phyloP scores from a whole-genome alignment of 768 basidiomycete genomes.

The Amanita muscaria region DNA sequence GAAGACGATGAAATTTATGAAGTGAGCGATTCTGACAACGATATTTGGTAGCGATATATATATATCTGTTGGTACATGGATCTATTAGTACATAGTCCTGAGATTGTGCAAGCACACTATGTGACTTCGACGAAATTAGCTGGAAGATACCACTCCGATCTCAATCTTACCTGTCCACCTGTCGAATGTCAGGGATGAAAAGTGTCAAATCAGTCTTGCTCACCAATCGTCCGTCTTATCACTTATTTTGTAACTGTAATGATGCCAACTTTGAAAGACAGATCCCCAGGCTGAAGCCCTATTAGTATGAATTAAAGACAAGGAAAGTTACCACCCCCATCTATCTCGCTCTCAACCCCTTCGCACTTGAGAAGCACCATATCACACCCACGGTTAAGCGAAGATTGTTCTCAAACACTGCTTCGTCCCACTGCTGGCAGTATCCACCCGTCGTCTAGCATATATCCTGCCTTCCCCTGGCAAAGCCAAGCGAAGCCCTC shows the following conservation, averaged over 20 bases:
- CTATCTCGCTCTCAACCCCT: conserved; percentile 13
- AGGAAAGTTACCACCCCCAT: conserved; percentile 49
- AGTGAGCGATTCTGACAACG: conserved; percentile 20
- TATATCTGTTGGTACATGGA: conserved; percentile 19
- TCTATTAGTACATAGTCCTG: not conserved
- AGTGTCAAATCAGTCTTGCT: not conserved
- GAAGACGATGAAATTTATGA: conserved; percentile 12
- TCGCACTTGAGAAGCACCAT: not conserved
- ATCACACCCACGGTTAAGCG: too few species aligned
- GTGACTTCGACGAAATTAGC: conserved; percentile 77
- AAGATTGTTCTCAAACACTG: conserved; percentile 68
- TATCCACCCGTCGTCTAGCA: conserved; percentile 70
- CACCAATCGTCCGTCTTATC: conserved; percentile 70
- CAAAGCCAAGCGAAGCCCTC: not conserved
- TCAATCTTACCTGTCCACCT: conserved; percentile 76
- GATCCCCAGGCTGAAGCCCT: conserved; percentile 61
- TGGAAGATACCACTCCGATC: conserved; percentile 59
- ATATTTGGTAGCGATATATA: conserved; percentile 27
- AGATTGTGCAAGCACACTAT: conserved; percentile 16
- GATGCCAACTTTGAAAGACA: conserved; percentile 75
- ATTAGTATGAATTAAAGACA: conserved; percentile 62
- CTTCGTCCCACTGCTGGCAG: conserved; percentile 62
- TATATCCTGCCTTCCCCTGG: conserved; percentile 41
- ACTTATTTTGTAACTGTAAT: conserved; percentile 62
- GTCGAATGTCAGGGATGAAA: not conserved